Evolutionary conservation across 176 grass and related monocot species (phyloP).

Genomic region (Aegilops speltoides): DNA sequence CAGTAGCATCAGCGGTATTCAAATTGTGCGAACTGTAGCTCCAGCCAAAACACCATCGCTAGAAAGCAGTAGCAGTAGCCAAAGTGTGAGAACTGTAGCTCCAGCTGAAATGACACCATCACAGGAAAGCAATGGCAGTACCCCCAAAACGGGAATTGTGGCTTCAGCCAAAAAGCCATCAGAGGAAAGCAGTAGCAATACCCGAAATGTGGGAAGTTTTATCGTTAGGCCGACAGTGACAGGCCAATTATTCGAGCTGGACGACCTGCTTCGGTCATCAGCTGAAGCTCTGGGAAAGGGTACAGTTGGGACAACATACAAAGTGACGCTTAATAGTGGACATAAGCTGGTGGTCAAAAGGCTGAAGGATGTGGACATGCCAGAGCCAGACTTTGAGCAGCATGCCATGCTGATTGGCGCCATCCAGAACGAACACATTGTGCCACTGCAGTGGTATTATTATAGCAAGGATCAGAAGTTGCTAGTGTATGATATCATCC

Average conservation of each 20-base stretch:
- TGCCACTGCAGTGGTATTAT: conserved; percentile 43
- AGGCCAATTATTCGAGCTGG: conserved; percentile 27
- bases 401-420: conserved; percentile 32
- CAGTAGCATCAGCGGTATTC: no score
- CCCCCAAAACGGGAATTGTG: no score
- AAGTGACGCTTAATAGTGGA: conserved; percentile 31
- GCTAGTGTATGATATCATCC: conserved; percentile 42
- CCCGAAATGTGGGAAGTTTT: background rate
- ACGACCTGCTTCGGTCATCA: conserved; percentile 36
- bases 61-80: no score
- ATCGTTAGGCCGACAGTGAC: background rate
- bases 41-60: no score
- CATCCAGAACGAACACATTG: conserved; percentile 42
- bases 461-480: conserved; percentile 33
- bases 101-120: no score
- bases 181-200: no score
- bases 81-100: no score
- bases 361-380: conserved; percentile 35
- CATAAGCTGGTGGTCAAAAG: conserved; percentile 38
- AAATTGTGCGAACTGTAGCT: no score
- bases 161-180: no score
- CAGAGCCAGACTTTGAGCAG: conserved; percentile 36
- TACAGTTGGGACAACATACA: conserved; percentile 58
- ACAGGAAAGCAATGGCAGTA: no score
- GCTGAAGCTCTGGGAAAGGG: conserved; percentile 50